phyloP scores from a whole-genome alignment of 2,329 filamentous ascomycete genomes.

The Cladosporium sp. region DNA sequence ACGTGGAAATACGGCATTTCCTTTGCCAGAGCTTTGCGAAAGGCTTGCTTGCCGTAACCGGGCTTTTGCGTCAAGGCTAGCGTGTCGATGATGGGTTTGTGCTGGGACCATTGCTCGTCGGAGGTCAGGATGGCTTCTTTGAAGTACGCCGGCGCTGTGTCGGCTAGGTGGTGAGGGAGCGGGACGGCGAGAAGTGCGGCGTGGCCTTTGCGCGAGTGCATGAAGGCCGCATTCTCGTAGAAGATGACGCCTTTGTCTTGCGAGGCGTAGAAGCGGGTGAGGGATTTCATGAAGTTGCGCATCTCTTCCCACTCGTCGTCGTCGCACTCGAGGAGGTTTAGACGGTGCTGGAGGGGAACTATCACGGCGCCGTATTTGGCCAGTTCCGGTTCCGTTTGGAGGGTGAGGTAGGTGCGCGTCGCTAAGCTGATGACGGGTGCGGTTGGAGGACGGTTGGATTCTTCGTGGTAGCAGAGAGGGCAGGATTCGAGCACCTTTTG shows the following conservation, averaged over 20 bases:
- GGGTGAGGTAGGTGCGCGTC: conserved; percentile 79
- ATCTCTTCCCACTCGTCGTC: conserved; percentile 99
- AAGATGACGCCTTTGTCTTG: conserved; percentile 90
- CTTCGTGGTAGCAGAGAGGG: conserved; percentile 88
- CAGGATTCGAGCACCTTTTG: conserved; percentile 81
- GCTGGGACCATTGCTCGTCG: conserved; percentile 93
- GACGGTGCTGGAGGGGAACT: conserved; percentile 78
- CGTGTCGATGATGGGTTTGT: conserved; percentile 91
- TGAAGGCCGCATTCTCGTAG: conserved; percentile 91
- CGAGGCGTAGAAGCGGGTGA: conserved; percentile 90
- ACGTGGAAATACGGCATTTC: conserved; percentile 99
- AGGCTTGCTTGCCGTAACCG: conserved; percentile 73
- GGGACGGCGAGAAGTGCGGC: conserved; percentile 83
- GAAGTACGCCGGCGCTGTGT: conserved; percentile 91
- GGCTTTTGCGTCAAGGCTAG: conserved; percentile 53
- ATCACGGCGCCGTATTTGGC: conserved; percentile 80
- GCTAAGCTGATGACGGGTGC: conserved; percentile 83
- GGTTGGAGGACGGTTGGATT: conserved; percentile 56
- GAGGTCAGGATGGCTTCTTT: conserved; percentile 82
- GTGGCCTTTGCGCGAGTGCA: conserved; percentile 66
- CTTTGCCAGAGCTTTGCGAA: conserved; percentile 76
- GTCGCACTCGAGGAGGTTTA: conserved; percentile 93
- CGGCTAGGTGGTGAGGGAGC: conserved; percentile 84
- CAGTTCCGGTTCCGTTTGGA: conserved; percentile 85
- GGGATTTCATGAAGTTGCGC: conserved; percentile 96